A percentile compares a stretch with the other conserved stretches of the same genome.
phyloP scores from a whole-genome alignment of 306 rosid species.

The Quercus agrifolia region DNA sequence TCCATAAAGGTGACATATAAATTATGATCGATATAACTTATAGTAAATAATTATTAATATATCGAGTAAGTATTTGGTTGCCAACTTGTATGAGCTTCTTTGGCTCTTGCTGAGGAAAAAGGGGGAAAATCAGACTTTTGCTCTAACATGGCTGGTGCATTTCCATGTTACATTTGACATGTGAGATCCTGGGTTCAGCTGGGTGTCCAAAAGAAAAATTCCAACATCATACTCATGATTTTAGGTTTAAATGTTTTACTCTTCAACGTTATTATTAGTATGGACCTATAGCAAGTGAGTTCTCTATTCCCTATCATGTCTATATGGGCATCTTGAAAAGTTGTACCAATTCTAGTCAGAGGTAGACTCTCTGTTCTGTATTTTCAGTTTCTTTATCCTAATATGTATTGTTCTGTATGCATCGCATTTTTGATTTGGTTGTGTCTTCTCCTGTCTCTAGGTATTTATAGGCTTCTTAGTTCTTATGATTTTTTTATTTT shows the following conservation, averaged over 20 bases:
- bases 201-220: neutral
- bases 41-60: neutral
- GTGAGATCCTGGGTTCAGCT: neutral
- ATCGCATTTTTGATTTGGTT: neutral
- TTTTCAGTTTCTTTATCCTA: neutral
- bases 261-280: neutral
- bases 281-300: neutral
- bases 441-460: neutral
- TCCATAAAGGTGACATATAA: conserved; percentile 79
- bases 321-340: no score
- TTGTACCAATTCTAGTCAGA: no score
- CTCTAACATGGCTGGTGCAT: neutral
- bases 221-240: neutral
- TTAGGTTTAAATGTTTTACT: neutral
- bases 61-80: neutral
- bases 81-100: neutral
- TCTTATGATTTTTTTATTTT: neutral
- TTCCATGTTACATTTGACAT: neutral
- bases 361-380: neutral
- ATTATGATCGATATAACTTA: neutral
- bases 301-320: no score
- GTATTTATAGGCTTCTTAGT: neutral
- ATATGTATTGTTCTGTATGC: neutral
- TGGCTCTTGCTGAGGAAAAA: neutral
- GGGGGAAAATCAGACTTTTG: neutral